A percentile compares a stretch with the other conserved stretches of the same genome.
Conservation (phyloP, 768 basidiomycete genomes). For the Tulasnella sp. region DNA sequence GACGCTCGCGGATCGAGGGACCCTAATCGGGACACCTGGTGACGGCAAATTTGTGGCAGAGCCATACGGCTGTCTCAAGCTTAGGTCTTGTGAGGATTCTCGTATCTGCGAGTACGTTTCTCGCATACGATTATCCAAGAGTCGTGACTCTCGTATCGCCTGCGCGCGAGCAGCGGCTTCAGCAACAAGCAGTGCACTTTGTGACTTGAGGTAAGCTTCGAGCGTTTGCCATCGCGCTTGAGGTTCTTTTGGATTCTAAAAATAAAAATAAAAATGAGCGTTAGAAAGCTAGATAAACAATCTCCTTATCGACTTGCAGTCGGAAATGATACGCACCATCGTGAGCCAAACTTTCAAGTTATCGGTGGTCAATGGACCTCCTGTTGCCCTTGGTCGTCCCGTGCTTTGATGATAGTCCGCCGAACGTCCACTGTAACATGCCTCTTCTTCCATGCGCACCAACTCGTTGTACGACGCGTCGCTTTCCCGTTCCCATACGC, state of each 20-base stretch:
- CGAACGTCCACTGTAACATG: conserved; percentile 30
- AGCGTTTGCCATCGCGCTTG: conserved; percentile 75
- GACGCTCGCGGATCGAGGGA: neutral
- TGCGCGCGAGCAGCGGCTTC: conserved; percentile 70
- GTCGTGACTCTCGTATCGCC: conserved; percentile 66
- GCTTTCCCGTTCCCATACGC: conserved; percentile 86
- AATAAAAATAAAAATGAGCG: conserved; percentile 14
- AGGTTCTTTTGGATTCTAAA: conserved; percentile 84
- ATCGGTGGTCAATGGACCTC: conserved; percentile 60
- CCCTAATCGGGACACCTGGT: neutral
- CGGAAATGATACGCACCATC: conserved; percentile 41
- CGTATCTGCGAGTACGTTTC: conserved; percentile 72
- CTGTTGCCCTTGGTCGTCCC: conserved; percentile 50
- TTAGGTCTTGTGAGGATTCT: conserved; percentile 65
- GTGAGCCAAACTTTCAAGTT: conserved; percentile 74
- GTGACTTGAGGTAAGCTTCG: conserved; percentile 69
- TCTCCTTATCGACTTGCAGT: neutral
- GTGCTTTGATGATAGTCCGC: conserved; percentile 25
- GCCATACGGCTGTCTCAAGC: conserved; percentile 25
- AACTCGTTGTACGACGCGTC: conserved; percentile 76
- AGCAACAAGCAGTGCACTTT: conserved; percentile 68
- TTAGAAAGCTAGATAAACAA: neutral
- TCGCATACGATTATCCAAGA: conserved; percentile 65
- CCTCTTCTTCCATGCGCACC: conserved; percentile 57
- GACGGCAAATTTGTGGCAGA: neutral